A percentile compares a stretch with the other conserved stretches of the same genome.
These are phyloP conservation scores for Coemansia sp. DNA, from an alignment of 371 early-diverging fungal species.

Conservation along the genomic window DNA sequence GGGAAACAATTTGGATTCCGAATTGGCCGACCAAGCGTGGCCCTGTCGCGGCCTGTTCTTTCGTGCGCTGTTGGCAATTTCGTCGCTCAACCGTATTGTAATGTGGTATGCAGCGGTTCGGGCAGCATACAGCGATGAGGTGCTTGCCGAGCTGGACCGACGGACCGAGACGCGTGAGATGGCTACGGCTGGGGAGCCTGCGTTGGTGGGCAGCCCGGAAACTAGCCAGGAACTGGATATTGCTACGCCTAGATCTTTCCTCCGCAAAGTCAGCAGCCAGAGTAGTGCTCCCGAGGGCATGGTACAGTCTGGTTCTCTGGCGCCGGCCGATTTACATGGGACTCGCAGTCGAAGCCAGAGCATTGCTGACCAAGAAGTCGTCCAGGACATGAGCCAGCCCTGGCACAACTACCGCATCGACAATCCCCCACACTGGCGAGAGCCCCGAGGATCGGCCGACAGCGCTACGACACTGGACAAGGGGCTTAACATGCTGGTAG, in stretches of 20 bases:
- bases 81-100: conserved; percentile 50
- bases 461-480: conserved; percentile 24
- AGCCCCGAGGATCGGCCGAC: not conserved
- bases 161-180: conserved; percentile 4
- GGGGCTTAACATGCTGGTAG: conserved; percentile 45
- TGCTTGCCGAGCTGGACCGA: conserved; percentile 27
- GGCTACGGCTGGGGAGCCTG: not conserved
- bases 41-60: conserved; percentile 48
- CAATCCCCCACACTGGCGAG: conserved; percentile 6
- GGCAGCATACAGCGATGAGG: conserved; percentile 33
- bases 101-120: conserved; percentile 48
- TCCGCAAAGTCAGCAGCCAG: not conserved
- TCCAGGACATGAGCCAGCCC: not conserved
- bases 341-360: not conserved
- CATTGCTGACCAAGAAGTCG: not conserved
- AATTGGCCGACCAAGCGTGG: conserved; percentile 27
- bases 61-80: conserved; percentile 46
- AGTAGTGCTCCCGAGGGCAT: too few species aligned
- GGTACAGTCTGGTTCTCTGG: too few species aligned
- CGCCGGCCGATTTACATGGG: not conserved
- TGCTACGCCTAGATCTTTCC: not conserved
- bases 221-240: not conserved
- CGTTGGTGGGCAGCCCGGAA: not conserved
- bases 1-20: not conserved
- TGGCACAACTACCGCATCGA: conserved; percentile 1